Evolutionary conservation across 352 stramenopile genomes (phyloP), one percentile per base, ranked within the genome.

Genomic region (Globisporangium recalcitrans): DNA sequence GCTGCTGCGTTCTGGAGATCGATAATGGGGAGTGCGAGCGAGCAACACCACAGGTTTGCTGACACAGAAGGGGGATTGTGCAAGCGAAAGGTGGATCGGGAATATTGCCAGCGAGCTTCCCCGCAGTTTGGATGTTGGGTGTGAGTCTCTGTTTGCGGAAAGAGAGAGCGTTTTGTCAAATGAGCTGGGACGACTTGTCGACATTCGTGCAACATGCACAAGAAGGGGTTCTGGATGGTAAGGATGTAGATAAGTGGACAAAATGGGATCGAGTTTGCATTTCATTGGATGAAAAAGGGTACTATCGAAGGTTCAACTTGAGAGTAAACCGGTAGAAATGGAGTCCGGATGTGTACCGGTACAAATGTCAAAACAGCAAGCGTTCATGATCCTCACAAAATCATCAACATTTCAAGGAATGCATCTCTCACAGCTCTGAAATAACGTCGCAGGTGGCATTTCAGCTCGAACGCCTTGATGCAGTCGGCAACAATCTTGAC

Each of bases 21-120:
- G 60, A 47, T n/a, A 51, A 58, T 44, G 24, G 51, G 34, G 36
- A 49, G 24, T 57, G 51, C 27, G 51, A 22, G 24, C n/a, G 51
- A 57, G 36, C 51, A n/a, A 34, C 61, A 40, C 60, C 40, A 58
- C 46, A 60, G 57, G 61, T 67, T 66, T 10, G 27, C 27, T 34
- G 22, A 9, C 19, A 51, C 8, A 27, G 9, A 27, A n/a, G 19
- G 44, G 16, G 29, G 29, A 57, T 57, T 29, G 51, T 57, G 44
- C 31, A 57, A 29, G 29, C 29, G 51, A n/a, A 19, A 44, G n/a
- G 51, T 57, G n/a, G 51, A 19, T 26, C 10, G 51, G 22, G 8
- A n/a, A 29, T 44, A 57, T 57, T 21, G 4, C 44, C 19, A 27
- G 51, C 8, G 29, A 57, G 29, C 51, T 57, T 7, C 51, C 51